Conservation (phyloP, 202 grass and related monocot genomes). For the Saccharum hybrid region DNA sequence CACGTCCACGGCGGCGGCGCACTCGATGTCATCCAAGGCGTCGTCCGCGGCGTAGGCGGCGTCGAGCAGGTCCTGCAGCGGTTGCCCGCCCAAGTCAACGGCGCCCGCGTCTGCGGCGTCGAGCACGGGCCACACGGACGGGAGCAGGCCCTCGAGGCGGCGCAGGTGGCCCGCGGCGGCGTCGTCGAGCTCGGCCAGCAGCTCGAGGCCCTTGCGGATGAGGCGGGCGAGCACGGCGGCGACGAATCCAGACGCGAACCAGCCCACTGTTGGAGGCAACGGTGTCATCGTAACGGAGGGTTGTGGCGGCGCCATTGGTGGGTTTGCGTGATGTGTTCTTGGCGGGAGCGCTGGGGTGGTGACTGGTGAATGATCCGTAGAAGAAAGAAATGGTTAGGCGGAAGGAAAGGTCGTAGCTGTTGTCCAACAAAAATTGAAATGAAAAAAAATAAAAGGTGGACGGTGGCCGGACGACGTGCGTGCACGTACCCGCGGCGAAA, state of each 20-base stretch:
- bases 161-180: slow-evolving; percentile 39
- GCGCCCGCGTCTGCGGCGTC: slow-evolving; percentile 52
- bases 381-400: not conserved
- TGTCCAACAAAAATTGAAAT: not conserved
- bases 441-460: not conserved
- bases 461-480: slow-evolving; percentile 43
- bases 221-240: slow-evolving; percentile 52
- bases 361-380: slow-evolving; percentile 1
- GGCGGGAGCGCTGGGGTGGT: not conserved
- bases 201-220: slow-evolving; percentile 45
- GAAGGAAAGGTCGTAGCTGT: not conserved
- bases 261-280: not conserved
- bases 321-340: not conserved
- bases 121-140: slow-evolving; percentile 43
- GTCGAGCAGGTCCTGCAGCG: slow-evolving; percentile 47
- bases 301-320: slow-evolving; percentile 41
- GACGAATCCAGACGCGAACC: slow-evolving; percentile 44
- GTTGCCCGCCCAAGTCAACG: slow-evolving; percentile 33
- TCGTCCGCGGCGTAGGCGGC: slow-evolving; percentile 40
- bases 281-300: not conserved
- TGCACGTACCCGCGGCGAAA: slow-evolving; percentile 14
- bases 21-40: slow-evolving; percentile 42
- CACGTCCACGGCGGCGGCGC: not conserved
- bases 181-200: slow-evolving; percentile 38
- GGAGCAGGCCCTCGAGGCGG: slow-evolving; percentile 53